These are phyloP conservation scores for Penicillium ochrochloron DNA, from an alignment of 495 filamentous ascomycete genomes.

Conservation along the genomic window DNA sequence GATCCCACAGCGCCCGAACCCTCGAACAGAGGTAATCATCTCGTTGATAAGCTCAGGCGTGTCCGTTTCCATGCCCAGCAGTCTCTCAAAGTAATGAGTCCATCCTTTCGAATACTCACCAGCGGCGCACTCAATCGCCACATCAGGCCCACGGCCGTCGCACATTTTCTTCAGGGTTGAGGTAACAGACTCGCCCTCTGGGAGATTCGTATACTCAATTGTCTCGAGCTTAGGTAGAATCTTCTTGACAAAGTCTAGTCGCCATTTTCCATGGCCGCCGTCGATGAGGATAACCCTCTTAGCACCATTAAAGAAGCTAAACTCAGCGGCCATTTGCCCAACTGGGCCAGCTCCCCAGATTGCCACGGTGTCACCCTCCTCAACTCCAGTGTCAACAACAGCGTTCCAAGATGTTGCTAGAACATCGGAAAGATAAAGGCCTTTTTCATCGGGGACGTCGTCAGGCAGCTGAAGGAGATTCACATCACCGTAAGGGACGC, in stretches of 20 bases:
- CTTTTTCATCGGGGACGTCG: slow-evolving; percentile 10
- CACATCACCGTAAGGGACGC: slow-evolving; percentile 11
- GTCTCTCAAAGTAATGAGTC: slow-evolving; percentile 74
- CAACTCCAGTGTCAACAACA: slow-evolving; percentile 12
- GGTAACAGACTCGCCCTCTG: slow-evolving; percentile 62
- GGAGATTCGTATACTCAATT: slow-evolving; percentile 59
- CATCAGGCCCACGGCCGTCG: slow-evolving; percentile 66
- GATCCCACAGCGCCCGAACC: slow-evolving; percentile 73
- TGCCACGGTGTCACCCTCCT: slow-evolving; percentile 19
- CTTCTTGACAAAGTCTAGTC: slow-evolving; percentile 65
- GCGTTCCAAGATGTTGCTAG: slow-evolving; percentile 15
- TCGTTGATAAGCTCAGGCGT: slow-evolving; percentile 86
- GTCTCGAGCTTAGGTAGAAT: slow-evolving; percentile 66
- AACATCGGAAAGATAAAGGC: slow-evolving; percentile 11
- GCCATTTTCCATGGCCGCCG: slow-evolving; percentile 60
- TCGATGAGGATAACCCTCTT: slow-evolving; percentile 80
- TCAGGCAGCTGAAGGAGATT: slow-evolving; percentile 10
- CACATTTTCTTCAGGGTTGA: slow-evolving; percentile 73
- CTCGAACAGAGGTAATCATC: slow-evolving; percentile 76
- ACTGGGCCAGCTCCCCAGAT: slow-evolving; percentile 74
- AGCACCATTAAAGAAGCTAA: slow-evolving; percentile 72
- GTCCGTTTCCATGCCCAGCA: slow-evolving; percentile 78
- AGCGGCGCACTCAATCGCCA: slow-evolving; percentile 79
- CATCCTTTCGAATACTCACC: slow-evolving; percentile 85
- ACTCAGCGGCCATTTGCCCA: slow-evolving; percentile 78